These are phyloP conservation scores for Emericellopsis atlantica DNA, from an alignment of 2,329 filamentous ascomycete species.

Conservation along the genomic window DNA sequence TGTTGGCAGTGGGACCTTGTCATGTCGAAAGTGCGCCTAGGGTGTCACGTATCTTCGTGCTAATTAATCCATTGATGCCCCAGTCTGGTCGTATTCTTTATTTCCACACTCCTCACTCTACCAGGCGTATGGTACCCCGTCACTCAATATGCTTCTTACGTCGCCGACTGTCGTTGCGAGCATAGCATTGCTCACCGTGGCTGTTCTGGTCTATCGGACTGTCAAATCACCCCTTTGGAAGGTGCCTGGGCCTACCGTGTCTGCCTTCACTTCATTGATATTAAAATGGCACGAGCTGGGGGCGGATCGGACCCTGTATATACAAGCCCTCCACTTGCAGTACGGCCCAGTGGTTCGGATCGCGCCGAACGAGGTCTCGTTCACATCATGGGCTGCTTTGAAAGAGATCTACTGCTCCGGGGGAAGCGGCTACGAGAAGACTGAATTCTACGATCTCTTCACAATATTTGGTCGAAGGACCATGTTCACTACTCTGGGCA, in stretches of 20 bases:
- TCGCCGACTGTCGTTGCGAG: conserved; percentile 8
- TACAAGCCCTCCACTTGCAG: conserved; percentile 38
- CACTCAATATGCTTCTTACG: neutral
- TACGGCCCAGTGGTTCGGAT: conserved; percentile 47
- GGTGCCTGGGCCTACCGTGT: conserved; percentile 34
- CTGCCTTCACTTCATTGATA: conserved; percentile 34
- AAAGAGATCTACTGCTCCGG: conserved; percentile 52
- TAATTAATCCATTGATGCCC: too few relatives aligned
- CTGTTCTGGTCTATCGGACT: conserved; percentile 11
- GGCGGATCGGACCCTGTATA: conserved; percentile 37
- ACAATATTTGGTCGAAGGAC: conserved; percentile 43
- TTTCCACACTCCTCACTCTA: too few relatives aligned
- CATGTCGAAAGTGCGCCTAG: too few relatives aligned
- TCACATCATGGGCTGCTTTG: conserved; percentile 40
- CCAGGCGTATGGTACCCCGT: neutral
- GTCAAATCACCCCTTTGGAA: conserved; percentile 19
- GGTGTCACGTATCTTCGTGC: too few relatives aligned
- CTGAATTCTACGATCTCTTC: conserved; percentile 51
- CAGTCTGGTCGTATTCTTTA: too few relatives aligned
- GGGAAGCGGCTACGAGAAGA: conserved; percentile 53
- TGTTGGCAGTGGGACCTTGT: too few relatives aligned
- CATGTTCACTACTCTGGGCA: conserved; percentile 47
- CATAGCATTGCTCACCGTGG: conserved; percentile 10
- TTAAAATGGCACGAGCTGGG: conserved; percentile 45
- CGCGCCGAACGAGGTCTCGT: conserved; percentile 45